Evolutionary conservation across 108 stramenopile genomes (phyloP).

Genomic region (Cyclotella distinguenda): DNA sequence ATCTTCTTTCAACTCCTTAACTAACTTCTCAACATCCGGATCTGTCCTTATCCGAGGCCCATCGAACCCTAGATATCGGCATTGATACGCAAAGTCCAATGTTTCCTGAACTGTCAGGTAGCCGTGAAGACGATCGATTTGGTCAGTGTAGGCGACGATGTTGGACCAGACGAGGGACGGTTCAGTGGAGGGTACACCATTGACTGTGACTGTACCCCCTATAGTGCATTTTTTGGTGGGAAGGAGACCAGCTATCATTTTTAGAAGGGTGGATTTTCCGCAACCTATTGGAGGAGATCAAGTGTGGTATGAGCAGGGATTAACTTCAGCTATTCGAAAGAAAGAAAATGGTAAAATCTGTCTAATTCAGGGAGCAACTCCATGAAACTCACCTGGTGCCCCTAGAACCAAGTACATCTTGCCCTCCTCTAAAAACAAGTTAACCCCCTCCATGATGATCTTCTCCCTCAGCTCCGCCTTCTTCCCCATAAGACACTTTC

Average conservation of each 20-base stretch:
- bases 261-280: slow-evolving; percentile 15
- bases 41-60: background rate
- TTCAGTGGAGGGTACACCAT: slow-evolving; percentile 33
- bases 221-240: slow-evolving; percentile 8
- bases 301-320: background rate
- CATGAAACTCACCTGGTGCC: slow-evolving; percentile 57
- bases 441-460: slow-evolving; percentile 54
- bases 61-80: slow-evolving; percentile 43
- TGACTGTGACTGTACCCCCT: slow-evolving; percentile 40
- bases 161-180: slow-evolving; percentile 46
- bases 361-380: background rate
- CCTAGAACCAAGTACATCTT: slow-evolving; percentile 84
- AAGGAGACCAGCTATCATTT: slow-evolving; percentile 14
- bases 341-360: background rate
- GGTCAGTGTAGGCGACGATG: slow-evolving; percentile 51
- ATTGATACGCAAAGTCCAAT: slow-evolving; percentile 70
- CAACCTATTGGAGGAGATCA: background rate
- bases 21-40: slow-evolving; percentile 13
- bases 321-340: background rate
- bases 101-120: slow-evolving; percentile 82
- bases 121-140: slow-evolving; percentile 76
- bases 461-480: slow-evolving; percentile 17
- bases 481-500: background rate
- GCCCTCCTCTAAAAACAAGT: slow-evolving; percentile 61
- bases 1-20: slow-evolving; percentile 16